phyloP scores from a whole-genome alignment of 768 basidiomycete species.

The Amanita pseudoporphyria region DNA sequence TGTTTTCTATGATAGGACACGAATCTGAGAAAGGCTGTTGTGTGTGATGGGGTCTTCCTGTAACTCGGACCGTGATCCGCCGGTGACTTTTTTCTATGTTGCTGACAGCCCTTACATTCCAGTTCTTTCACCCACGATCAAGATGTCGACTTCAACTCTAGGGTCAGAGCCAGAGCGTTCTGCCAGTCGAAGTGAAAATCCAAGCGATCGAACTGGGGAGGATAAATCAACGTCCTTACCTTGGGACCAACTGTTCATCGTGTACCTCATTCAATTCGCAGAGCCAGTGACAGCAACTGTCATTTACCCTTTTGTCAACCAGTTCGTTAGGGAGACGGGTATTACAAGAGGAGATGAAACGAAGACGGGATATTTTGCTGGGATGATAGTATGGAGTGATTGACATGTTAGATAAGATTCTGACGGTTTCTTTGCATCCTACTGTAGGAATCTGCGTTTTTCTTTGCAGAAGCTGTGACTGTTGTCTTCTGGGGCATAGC shows the following conservation, averaged over 20 bases:
- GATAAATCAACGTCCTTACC: constrained; percentile 18
- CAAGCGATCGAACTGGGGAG: no score
- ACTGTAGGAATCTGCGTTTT: constrained; percentile 26
- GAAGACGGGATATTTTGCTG: constrained; percentile 31
- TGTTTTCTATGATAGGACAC: no score
- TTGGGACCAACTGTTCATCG: constrained; percentile 20
- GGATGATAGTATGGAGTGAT: constrained; percentile 29
- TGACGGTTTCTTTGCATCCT: not conserved
- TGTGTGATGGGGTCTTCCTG: no score
- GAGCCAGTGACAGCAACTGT: constrained; percentile 30
- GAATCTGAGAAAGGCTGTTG: no score
- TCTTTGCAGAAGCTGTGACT: constrained; percentile 21
- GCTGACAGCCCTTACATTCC: no score
- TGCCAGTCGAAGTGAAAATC: no score
- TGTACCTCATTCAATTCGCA: constrained; percentile 21
- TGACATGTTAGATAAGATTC: no score
- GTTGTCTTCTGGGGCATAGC: constrained; percentile 26
- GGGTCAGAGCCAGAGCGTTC: no score
- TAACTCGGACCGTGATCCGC: no score
- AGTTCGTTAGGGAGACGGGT: constrained; percentile 25
- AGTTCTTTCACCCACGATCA: no score
- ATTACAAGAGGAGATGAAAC: constrained; percentile 26
- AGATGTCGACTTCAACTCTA: no score
- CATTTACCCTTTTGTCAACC: constrained; percentile 30
- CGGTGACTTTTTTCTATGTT: no score